phyloP scores from a whole-genome alignment of 2,329 filamentous ascomycete species.

The Fusarium sp. region DNA sequence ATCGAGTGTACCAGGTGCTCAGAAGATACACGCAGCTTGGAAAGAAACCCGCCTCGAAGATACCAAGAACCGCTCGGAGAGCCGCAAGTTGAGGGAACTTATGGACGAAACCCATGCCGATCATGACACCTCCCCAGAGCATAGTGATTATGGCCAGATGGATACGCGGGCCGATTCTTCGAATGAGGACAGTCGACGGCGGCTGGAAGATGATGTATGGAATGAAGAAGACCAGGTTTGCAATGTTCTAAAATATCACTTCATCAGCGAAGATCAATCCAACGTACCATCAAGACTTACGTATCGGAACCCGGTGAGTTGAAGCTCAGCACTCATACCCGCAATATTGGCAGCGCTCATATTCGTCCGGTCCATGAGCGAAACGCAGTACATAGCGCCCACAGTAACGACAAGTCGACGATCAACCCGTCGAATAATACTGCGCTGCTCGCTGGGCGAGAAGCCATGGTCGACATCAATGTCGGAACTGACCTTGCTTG shows the following conservation, averaged over 20 bases:
- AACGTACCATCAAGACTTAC: conserved; percentile 49
- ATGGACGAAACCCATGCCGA: conserved; percentile 75
- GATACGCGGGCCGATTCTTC: conserved; percentile 74
- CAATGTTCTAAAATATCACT: conserved; percentile 64
- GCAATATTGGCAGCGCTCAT: conserved; percentile 81
- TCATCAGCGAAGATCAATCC: conserved; percentile 3
- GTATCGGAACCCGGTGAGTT: conserved; percentile 63
- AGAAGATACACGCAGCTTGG: conserved; percentile 79
- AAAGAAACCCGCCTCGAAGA: conserved; percentile 81
- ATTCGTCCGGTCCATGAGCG: conserved; percentile 85
- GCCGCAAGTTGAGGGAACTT: conserved; percentile 67
- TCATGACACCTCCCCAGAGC: conserved; percentile 73
- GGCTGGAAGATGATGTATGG: conserved; percentile 81
- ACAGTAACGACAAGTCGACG: conserved; percentile 73
- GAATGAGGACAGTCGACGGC: conserved; percentile 77
- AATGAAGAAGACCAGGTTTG: conserved; percentile 82
- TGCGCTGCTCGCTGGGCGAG: conserved; percentile 73
- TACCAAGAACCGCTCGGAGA: conserved; percentile 71
- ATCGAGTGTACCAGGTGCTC: conserved; percentile 81
- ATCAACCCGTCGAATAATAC: conserved; percentile 80
- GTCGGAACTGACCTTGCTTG: conserved; percentile 46
- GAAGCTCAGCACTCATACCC: conserved; percentile 68
- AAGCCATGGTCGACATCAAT: conserved; percentile 62
- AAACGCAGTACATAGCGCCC: conserved; percentile 80
- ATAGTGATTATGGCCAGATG: conserved; percentile 70